These are phyloP conservation scores for Polyplosphaeria fusca DNA, from an alignment of 495 filamentous ascomycete species.

Conservation along the genomic window DNA sequence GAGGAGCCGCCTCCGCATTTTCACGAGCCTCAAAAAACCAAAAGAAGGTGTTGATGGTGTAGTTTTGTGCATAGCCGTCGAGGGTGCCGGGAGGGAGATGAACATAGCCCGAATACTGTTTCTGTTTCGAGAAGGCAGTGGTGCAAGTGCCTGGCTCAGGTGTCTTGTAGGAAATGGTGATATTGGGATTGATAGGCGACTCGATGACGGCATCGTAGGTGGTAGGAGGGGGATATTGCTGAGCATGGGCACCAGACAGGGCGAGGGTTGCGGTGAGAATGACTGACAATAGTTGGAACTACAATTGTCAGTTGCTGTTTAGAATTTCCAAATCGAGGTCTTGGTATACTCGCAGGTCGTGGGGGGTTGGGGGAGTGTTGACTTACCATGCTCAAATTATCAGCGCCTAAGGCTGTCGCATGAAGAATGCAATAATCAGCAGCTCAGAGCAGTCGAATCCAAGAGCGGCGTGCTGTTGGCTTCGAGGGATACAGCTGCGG, in stretches of 20 bases:
- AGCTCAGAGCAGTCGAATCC: too few relatives aligned
- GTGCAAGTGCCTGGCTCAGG: slow-evolving; percentile 48
- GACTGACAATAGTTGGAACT: slow-evolving; percentile 31
- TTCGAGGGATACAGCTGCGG: too few relatives aligned
- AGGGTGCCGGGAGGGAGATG: slow-evolving; percentile 52
- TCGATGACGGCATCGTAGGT: slow-evolving; percentile 49
- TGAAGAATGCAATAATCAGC: too few relatives aligned
- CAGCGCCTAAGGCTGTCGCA: too few relatives aligned
- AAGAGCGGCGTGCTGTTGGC: too few relatives aligned
- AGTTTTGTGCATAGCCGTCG: slow-evolving; percentile 46
- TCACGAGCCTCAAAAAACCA: slow-evolving; percentile 70
- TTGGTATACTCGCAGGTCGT: too few relatives aligned
- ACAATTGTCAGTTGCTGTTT: background rate
- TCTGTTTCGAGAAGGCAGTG: slow-evolving; percentile 35
- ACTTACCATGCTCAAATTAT: too few relatives aligned
- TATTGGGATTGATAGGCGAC: slow-evolving; percentile 56
- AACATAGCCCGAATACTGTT: slow-evolving; percentile 43
- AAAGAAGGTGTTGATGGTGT: slow-evolving; percentile 73
- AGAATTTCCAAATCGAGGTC: too few relatives aligned
- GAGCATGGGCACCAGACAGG: slow-evolving; percentile 6
- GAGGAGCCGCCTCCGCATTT: slow-evolving; percentile 53
- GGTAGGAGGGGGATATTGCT: slow-evolving; percentile 33
- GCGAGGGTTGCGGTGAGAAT: slow-evolving; percentile 10
- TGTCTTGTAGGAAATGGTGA: slow-evolving; percentile 60
- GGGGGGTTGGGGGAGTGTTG: too few relatives aligned